Conservation (phyloP, 2,329 filamentous ascomycete genomes). For the Fusarium sublunatum region DNA sequence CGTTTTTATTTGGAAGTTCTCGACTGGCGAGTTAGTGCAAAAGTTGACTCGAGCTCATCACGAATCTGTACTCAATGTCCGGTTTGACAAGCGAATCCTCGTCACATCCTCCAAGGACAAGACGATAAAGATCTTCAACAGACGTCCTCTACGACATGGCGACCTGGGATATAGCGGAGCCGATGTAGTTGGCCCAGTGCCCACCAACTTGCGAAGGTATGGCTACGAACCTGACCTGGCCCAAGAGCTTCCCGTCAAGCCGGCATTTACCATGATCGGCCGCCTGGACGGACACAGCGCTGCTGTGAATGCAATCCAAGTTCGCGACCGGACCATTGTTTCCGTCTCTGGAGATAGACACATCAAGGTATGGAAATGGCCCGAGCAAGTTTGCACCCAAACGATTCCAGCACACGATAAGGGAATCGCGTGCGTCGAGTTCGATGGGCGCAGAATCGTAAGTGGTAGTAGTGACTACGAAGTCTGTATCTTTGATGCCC, state of each 20-base stretch:
- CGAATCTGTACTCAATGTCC: constrained; percentile 93
- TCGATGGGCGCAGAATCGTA: constrained; percentile 91
- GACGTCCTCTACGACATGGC: constrained; percentile 71
- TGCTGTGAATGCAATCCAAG: constrained; percentile 95
- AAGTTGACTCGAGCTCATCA: constrained; percentile 80
- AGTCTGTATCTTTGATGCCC: constrained; percentile 92
- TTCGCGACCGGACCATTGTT: constrained; percentile 85
- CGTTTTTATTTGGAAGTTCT: constrained; percentile 93
- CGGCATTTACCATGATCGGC: constrained; percentile 81
- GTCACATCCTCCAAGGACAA: constrained; percentile 99
- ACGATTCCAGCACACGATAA: constrained; percentile 91
- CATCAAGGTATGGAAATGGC: constrained; percentile 96
- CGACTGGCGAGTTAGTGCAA: constrained; percentile 85
- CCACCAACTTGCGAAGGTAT: constrained; percentile 63
- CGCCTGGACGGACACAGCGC: constrained; percentile 85
- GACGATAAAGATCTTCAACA: constrained; percentile 95
- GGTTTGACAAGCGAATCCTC: constrained; percentile 90
- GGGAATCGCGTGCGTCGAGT: constrained; percentile 97
- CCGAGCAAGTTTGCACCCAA: constrained; percentile 77
- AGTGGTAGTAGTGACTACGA: constrained; percentile 97
- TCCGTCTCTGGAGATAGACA: constrained; percentile 94
- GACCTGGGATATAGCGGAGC: constrained; percentile 65
- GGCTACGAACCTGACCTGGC: constrained; percentile 62
- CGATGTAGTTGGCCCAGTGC: constrained; percentile 63
- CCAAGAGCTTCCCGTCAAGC: constrained; percentile 62